A percentile compares a stretch with the other conserved stretches of the same genome.
Evolutionary conservation across 257 asterid species (phyloP).

Genomic region (Solanum gracilifrons): DNA sequence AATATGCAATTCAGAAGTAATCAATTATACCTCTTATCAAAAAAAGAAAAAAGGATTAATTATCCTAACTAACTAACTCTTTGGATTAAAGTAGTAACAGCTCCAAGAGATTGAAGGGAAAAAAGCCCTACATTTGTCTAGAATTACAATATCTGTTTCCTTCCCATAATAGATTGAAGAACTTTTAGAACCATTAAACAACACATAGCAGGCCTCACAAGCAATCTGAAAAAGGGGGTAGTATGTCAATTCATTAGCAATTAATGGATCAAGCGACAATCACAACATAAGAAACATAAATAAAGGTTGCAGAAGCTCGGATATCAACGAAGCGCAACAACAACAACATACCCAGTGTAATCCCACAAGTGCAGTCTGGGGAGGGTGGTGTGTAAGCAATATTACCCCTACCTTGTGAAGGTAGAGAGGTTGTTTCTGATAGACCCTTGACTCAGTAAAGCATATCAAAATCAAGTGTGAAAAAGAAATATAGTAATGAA

Average conservation of each 20-base stretch:
- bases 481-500: background rate
- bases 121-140: slow-evolving; percentile 48
- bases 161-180: slow-evolving; percentile 36
- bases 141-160: slow-evolving; percentile 36
- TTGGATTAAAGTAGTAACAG: background rate
- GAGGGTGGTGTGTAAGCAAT: background rate
- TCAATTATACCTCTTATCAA: background rate
- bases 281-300: background rate
- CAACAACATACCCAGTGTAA: background rate
- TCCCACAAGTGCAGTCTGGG: background rate
- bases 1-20: background rate
- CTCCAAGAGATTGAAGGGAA: background rate
- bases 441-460: background rate
- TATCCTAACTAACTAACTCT: background rate
- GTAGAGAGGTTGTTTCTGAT: background rate
- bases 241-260: background rate
- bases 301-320: background rate
- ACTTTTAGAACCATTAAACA: slow-evolving; percentile 50
- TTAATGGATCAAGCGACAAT: background rate
- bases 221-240: slow-evolving; percentile 18
- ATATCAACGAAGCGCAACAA: background rate
- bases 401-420: too few relatives aligned
- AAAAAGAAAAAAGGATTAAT: background rate
- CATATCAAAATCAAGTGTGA: background rate
- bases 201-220: slow-evolving; percentile 39